A percentile compares a stretch with the other conserved stretches of the same genome.
Evolutionary conservation across 2,329 filamentous ascomycete genomes (phyloP).

Genomic region (Fusarium abutilonis): DNA sequence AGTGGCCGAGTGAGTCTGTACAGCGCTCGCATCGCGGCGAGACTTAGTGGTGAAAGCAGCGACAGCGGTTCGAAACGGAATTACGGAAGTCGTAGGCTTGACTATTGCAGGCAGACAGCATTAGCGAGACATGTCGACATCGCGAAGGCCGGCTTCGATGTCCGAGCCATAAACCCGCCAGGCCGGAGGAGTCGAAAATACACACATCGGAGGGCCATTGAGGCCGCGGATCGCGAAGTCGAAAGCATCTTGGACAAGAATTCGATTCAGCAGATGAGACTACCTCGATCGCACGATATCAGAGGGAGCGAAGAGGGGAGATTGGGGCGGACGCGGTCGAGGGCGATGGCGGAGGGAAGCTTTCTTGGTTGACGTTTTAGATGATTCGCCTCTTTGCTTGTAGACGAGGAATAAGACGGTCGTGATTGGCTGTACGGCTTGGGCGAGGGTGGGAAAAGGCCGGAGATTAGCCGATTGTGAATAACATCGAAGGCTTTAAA

Average conservation of each 20-base stretch:
- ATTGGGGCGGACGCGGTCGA: slow-evolving; percentile 25
- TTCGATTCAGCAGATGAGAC: slow-evolving; percentile 31
- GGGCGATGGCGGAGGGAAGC: slow-evolving; percentile 29
- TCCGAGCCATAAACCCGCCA: slow-evolving; percentile 38
- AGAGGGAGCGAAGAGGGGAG: slow-evolving; percentile 27
- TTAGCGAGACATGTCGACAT: slow-evolving; percentile 21
- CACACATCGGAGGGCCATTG: slow-evolving; percentile 64
- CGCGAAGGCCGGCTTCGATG: slow-evolving; percentile 15
- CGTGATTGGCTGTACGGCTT: slow-evolving; percentile 44
- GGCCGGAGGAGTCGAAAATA: slow-evolving; percentile 16
- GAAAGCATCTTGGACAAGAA: slow-evolving; percentile 55
- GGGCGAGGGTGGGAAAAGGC: background rate
- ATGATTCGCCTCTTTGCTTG: slow-evolving; percentile 47
- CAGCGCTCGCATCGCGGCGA: slow-evolving; percentile 68
- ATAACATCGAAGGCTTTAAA: slow-evolving; percentile 17
- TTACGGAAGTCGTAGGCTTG: slow-evolving; percentile 70
- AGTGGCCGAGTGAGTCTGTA: slow-evolving; percentile 64
- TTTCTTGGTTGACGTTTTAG: slow-evolving; percentile 46
- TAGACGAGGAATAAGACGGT: slow-evolving; percentile 43
- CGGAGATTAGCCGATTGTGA: slow-evolving; percentile 47
- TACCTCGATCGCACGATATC: slow-evolving; percentile 35
- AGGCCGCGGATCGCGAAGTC: slow-evolving; percentile 61
- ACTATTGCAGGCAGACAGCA: slow-evolving; percentile 55
- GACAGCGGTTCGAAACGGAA: slow-evolving; percentile 70
- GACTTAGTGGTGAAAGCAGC: slow-evolving; percentile 73